Evolutionary conservation across 2,329 filamentous ascomycete species (phyloP).

Genomic region (Stagonosporopsis chrysanthemi): DNA sequence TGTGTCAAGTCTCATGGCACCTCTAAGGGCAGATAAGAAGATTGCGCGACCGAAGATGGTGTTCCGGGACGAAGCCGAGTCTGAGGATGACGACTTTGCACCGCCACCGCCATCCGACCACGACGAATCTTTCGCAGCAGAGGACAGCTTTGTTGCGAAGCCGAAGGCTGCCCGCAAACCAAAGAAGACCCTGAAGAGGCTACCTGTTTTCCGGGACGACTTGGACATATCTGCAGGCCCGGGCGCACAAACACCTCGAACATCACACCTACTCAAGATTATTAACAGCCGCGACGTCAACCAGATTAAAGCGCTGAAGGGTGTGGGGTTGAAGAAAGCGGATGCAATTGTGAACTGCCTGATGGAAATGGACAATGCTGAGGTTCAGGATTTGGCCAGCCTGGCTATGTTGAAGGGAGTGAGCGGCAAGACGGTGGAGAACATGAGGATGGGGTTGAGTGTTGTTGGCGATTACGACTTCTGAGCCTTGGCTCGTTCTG

Average conservation of each 20-base stretch:
- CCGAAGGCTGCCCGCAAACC: slow-evolving; percentile 47
- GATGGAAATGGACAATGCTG: slow-evolving; percentile 55
- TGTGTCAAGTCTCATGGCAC: slow-evolving; percentile 47
- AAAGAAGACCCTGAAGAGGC: slow-evolving; percentile 43
- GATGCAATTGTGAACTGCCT: slow-evolving; percentile 59
- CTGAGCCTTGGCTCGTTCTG: slow-evolving; percentile 23
- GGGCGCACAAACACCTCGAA: slow-evolving; percentile 61
- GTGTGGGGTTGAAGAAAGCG: slow-evolving; percentile 77
- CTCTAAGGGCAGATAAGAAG: slow-evolving; percentile 36
- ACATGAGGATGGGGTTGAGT: slow-evolving; percentile 55
- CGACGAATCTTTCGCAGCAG: slow-evolving; percentile 50
- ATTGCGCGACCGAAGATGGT: slow-evolving; percentile 18
- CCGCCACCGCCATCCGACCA: slow-evolving; percentile 45
- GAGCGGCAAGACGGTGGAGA: slow-evolving; percentile 59
- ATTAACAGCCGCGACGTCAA: slow-evolving; percentile 75
- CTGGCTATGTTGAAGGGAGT: slow-evolving; percentile 59
- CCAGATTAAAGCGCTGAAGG: slow-evolving; percentile 71
- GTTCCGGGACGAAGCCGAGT: slow-evolving; percentile 22
- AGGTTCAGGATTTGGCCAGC: slow-evolving; percentile 52
- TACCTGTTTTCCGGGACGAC: slow-evolving; percentile 50
- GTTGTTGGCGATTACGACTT: slow-evolving; percentile 33
- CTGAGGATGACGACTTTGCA: slow-evolving; percentile 55
- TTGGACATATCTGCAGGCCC: slow-evolving; percentile 19
- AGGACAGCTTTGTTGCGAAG: slow-evolving; percentile 49
- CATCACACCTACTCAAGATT: slow-evolving; percentile 69